Evolutionary conservation across 805 yeast genomes (phyloP), one percentile per base, ranked within the genome.

Genomic region (Candida verbasci): DNA sequence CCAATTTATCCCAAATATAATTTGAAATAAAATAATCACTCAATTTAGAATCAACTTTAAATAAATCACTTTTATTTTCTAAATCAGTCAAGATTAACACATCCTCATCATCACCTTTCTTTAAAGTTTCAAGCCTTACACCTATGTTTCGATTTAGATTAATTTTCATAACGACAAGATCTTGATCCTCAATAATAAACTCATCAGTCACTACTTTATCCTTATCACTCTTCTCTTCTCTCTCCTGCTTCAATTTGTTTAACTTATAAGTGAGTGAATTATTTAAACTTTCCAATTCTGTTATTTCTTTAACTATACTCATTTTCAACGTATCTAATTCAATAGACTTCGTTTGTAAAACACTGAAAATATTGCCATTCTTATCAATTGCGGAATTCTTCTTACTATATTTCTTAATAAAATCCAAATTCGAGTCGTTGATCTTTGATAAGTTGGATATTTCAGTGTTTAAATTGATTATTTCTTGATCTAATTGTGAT

Each of bases 11-110:
- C 95, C 95, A 86, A 22, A 86, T 74, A 52, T 76, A 82, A 50
- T 86, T 85, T 10, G 86, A 73, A 21, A 83, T 72, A 55, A 83
- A 85, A 49, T 71, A 81, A 40, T 79, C 80, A 48, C 83, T 76
- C 43, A 79, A 76, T 40, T 76, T 72, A 22, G 67, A 63, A 29
- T 70, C 68, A 51, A 78, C 69, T 18, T 75, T 70, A 35, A 82
- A 56, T 7, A 74, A 62, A 46, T 72, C 74, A 1, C 78, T 58
- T 18, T 63, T 53, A 32, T 72, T 72, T 18, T 57, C 58, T 37
- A 68, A 70, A 49, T 75, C 29, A 18, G 26, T 29, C 9, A 62
- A 52, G 9, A 55, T 47, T 2, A 37, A 26, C 18, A 39, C 49
- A 9, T 43, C 47, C 6, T 24, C 30, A 10, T 27, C 25, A 8